Evolutionary conservation across 495 filamentous ascomycete genomes (phyloP), one percentile per base, ranked within the genome.

Genomic region (Annulohypoxylon bovei): DNA sequence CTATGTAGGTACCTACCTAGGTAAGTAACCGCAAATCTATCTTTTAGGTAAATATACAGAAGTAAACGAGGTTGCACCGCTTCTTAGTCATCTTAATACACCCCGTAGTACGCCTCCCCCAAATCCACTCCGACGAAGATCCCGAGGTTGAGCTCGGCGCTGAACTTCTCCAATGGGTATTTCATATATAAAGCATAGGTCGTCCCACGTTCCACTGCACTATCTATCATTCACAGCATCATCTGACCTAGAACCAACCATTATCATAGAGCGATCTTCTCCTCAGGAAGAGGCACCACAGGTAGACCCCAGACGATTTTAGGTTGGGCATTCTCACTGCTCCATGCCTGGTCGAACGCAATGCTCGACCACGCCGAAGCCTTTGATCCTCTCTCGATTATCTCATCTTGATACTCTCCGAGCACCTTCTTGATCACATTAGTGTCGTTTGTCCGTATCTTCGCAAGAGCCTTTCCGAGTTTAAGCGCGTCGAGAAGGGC

Each of bases 401-500:
- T 74, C 35, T 74, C 50, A 7, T 47, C 49, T 32, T 72, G 72
- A 35, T 74, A 74, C 2, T 59, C 59, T 12, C 61, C 72, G 25
- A 74, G 62, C 30, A 54, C 60, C 22, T 61, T 64, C 53, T 54
- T 68, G 6, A 74, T 61, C 12, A 30, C 49, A 4, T 56, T 56
- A 6, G 56, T 47, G 4, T 62, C 54, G 22, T 62, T 57, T 40
- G 63, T 68, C 25, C 40, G 39, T 25, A 68, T 25, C 55, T 30
- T 37, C 6, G 64, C 50, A 18, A 70, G 32, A 44, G 44, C 49
- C 18, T 64, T 61, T 6, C 63, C 68, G 16, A 72, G 64, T 9
- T 75, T 67, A 0, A 75, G 65, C 20, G 72, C 72, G 32, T 75
- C 69, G 12, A 68, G 57, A 28, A 72, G 59, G 5, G 72, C 72